These are phyloP conservation scores for Tylopilus intermedius DNA, from an alignment of 768 basidiomycete species.

Conservation along the genomic window DNA sequence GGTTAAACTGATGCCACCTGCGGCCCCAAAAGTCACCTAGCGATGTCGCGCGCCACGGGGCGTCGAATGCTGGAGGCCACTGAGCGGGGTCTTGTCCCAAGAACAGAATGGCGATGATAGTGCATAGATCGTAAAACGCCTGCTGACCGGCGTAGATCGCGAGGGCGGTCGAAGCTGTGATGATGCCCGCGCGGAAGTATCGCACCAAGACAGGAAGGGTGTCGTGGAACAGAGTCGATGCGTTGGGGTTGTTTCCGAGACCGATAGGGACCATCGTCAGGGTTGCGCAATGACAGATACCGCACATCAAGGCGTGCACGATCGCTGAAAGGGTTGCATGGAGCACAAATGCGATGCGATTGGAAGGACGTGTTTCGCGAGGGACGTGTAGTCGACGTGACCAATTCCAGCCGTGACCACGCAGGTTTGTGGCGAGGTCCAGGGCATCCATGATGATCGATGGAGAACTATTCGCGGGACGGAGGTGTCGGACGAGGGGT, in stretches of 20 bases:
- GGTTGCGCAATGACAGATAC: background rate
- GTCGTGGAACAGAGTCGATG: background rate
- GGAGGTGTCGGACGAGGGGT: background rate
- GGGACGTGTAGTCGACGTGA: background rate
- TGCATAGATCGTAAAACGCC: background rate
- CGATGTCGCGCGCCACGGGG: background rate
- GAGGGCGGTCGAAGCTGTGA: background rate
- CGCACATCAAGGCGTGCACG: background rate
- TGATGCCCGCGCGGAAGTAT: background rate
- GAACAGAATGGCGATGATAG: background rate
- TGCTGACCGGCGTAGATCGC: background rate
- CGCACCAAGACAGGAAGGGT: background rate
- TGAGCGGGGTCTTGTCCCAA: background rate
- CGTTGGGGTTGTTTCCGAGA: background rate
- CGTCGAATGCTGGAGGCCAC: constrained; percentile 3
- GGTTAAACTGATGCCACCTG: constrained; percentile 2
- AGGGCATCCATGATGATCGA: constrained; percentile 4
- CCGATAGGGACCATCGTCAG: background rate
- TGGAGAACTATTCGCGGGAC: background rate
- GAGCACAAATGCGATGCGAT: background rate
- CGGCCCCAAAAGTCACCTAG: constrained; percentile 2
- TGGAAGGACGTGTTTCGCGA: background rate
- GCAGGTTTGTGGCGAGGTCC: background rate
- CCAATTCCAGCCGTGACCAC: constrained; percentile 1
- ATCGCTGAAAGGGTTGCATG: background rate